Base-by-base conservation (phyloP, 2,329 filamentous ascomycete genomes). In the Fusarium albosuccineum region DNA sequence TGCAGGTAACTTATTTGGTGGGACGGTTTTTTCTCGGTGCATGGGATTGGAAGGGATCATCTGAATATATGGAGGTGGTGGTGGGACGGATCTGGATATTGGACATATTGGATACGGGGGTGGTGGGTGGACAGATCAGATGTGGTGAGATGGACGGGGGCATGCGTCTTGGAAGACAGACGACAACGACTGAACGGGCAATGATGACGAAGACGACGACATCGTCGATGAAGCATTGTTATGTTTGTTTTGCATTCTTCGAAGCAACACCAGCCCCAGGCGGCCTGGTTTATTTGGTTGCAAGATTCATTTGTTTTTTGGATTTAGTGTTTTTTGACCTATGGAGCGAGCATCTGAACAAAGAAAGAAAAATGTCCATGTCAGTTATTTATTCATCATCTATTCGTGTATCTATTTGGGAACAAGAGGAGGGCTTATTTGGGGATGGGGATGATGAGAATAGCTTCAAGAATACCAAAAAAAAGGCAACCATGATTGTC, bases 151-250 rank as follows among this genome's bases (percentile, higher is more conserved):
- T 67, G 60, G 68, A 13, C 27, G 42, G 42, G 52, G 59, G 48
- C 52, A 69, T 64, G 55, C 56, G 67, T 61, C 58, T 53, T 29
- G 26, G 9, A 46, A n/a, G 44, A 41, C 50, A 64, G 68, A 60
- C 56, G 62, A 68, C 65, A 68, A 73, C 56, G 65, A 68, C 65
- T 66, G 71, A 69, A 72, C 63, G 70, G 68, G 59, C 67, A 68
- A 70, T 70, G 64, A 73, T 73, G 70, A 73, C 68, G 71, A 73
- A 56, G 62, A 62, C 57, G 70, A 41, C 26, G 67, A 70, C 67
- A 50, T 65, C 70, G 68, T 72, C 67, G 53, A 70, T 67, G 68
- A 73, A 64, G 51, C 62, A 64, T 71, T 66, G 17, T 22, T 22
- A 22, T 72, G 58, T 42, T 66, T 68, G 60, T 61, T 56, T 64